Evolutionary conservation across 1,284 basidiomycete species (phyloP).

Genomic region (Trametes versicolor): DNA sequence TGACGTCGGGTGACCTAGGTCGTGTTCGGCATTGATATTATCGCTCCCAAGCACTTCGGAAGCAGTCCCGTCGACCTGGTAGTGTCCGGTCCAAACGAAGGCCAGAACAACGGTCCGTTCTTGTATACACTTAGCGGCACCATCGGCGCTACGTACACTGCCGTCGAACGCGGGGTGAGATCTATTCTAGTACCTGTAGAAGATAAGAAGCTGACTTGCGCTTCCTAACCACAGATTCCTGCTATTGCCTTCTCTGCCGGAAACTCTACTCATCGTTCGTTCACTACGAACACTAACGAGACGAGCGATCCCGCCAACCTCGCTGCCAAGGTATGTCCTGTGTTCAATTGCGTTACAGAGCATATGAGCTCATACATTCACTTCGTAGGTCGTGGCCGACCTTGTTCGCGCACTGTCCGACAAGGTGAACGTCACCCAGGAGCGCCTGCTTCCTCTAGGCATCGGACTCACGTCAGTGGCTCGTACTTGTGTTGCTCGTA

Average conservation of each 20-base stretch:
- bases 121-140: constrained; percentile 43
- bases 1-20: constrained; percentile 26
- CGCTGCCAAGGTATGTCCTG: constrained; percentile 31
- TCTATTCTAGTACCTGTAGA: background rate
- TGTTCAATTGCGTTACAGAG: background rate
- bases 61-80: constrained; percentile 40
- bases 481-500: background rate
- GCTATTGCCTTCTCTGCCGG: constrained; percentile 43
- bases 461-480: constrained; percentile 40
- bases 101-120: constrained; percentile 42
- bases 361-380: background rate
- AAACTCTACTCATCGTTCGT: constrained; percentile 43
- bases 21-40: constrained; percentile 41
- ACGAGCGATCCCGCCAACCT: constrained; percentile 41
- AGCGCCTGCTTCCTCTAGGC: constrained; percentile 40
- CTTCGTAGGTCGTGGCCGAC: constrained; percentile 33
- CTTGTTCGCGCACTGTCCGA: constrained; percentile 39
- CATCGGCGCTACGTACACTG: constrained; percentile 41
- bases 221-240: constrained; percentile 32
- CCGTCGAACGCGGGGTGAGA: constrained; percentile 42
- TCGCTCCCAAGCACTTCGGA: constrained; percentile 40
- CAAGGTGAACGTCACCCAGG: constrained; percentile 33
- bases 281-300: constrained; percentile 40
- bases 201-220: background rate
- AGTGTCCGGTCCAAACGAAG: constrained; percentile 44